Conservation (phyloP, 2,329 filamentous ascomycete genomes). For the Aspergillus transmontanensis region DNA sequence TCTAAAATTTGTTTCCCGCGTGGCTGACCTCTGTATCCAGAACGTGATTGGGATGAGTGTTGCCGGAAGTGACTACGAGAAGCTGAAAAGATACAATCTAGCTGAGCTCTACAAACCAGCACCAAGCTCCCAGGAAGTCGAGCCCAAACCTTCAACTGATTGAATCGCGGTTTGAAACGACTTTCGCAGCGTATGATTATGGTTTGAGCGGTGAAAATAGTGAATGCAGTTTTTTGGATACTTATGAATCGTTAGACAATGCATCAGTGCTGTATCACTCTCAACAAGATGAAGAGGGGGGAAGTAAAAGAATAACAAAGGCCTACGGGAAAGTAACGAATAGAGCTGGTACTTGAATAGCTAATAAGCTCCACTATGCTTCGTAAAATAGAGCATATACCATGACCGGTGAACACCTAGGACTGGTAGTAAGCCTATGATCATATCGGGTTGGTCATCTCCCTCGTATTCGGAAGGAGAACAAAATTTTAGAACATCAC, state of each 20-base stretch:
- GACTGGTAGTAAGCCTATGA: background rate
- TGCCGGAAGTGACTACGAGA: constrained; percentile 60
- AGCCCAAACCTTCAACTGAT: constrained; percentile 7
- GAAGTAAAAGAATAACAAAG: background rate
- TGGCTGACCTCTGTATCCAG: constrained; percentile 40
- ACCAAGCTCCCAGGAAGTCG: constrained; percentile 28
- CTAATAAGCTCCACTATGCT: background rate
- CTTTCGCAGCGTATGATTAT: background rate
- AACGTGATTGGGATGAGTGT: constrained; percentile 67
- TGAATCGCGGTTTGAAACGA: background rate
- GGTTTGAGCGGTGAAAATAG: background rate
- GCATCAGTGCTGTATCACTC: background rate
- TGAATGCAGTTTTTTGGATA: background rate
- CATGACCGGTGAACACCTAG: background rate
- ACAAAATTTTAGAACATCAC: background rate
- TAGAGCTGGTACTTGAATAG: background rate
- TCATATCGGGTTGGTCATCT: background rate
- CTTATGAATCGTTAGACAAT: background rate
- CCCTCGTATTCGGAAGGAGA: background rate
- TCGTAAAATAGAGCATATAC: background rate
- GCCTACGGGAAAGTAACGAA: background rate
- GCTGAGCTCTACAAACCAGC: constrained; percentile 61
- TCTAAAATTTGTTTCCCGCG: constrained; percentile 3
- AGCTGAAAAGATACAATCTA: constrained; percentile 64
- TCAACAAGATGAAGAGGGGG: background rate